Conservation (phyloP, 176 grass and related monocot genomes). For the Oryza longistaminata region DNA sequence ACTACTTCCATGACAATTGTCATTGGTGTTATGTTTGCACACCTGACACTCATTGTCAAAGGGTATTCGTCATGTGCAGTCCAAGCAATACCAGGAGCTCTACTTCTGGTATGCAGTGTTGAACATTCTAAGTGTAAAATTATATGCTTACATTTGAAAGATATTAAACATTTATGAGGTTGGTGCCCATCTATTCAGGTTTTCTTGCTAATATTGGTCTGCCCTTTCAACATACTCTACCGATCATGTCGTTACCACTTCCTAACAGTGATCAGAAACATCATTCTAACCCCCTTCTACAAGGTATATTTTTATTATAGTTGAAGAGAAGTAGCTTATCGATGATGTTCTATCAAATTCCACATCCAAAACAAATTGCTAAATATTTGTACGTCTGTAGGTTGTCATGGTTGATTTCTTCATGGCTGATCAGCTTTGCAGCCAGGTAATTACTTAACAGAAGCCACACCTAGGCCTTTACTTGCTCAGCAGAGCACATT, state of each 20-base stretch:
- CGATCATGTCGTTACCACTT: slow-evolving; percentile 81
- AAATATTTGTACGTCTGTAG: slow-evolving; percentile 43
- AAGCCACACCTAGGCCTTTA: slow-evolving; percentile 10
- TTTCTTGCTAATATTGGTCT: slow-evolving; percentile 72
- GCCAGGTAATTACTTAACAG: slow-evolving; percentile 62
- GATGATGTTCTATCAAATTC: slow-evolving; percentile 20
- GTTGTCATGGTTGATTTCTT: slow-evolving; percentile 99
- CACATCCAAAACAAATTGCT: slow-evolving; percentile 22
- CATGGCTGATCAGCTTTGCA: slow-evolving; percentile 99
- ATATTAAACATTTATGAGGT: neutral
- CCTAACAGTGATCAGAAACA: slow-evolving; percentile 83
- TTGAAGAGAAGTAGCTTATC: neutral
- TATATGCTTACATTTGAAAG: slow-evolving; percentile 13
- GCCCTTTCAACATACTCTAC: slow-evolving; percentile 83
- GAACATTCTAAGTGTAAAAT: slow-evolving; percentile 17
- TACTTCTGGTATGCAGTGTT: slow-evolving; percentile 73
- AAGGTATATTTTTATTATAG: slow-evolving; percentile 62
- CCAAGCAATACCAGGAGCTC: slow-evolving; percentile 85
- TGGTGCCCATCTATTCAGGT: slow-evolving; percentile 53
- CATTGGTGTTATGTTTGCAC: slow-evolving; percentile 82
- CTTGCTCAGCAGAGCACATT: slow-evolving; percentile 20
- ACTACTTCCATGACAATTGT: slow-evolving; percentile 74
- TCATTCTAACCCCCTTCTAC: slow-evolving; percentile 89
- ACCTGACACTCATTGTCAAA: slow-evolving; percentile 64
- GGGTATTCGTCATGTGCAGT: slow-evolving; percentile 71